These are phyloP conservation scores for Boechera stricta DNA, from an alignment of 345 rosid species.

Conservation along the genomic window DNA sequence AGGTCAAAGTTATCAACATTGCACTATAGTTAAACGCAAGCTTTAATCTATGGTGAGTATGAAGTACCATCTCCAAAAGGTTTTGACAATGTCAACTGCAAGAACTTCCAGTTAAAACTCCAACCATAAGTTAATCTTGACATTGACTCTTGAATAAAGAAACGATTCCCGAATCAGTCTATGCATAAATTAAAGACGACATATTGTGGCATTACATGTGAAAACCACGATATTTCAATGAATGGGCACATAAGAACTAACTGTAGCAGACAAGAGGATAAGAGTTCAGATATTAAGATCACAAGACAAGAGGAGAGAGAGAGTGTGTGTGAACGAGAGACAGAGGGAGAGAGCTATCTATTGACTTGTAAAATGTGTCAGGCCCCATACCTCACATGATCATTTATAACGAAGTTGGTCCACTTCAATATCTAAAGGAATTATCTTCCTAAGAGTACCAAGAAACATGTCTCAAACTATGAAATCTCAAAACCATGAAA, in stretches of 20 bases:
- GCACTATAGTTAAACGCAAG: conserved; percentile 1
- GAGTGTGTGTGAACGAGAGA: not conserved
- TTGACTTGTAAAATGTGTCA: conserved; percentile 27
- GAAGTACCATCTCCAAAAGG: conserved; percentile 12
- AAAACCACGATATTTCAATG: not conserved
- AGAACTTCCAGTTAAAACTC: not conserved
- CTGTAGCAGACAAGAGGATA: conserved; percentile 33
- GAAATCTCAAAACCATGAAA: conserved; percentile 34
- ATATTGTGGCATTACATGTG: conserved; percentile 18
- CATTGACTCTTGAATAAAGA: not conserved
- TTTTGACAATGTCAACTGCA: conserved; percentile 4
- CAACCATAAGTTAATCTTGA: not conserved
- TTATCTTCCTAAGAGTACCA: conserved; percentile 31
- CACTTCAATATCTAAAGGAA: conserved; percentile 34
- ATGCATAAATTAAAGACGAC: not conserved
- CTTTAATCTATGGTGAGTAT: not conserved
- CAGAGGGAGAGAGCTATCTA: conserved; percentile 16
- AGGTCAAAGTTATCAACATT: not conserved
- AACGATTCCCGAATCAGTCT: not conserved
- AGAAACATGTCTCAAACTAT: conserved; percentile 33
- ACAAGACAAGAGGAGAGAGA: conserved; percentile 31
- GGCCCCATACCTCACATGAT: conserved; percentile 47
- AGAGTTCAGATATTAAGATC: conserved; percentile 24
- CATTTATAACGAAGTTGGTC: conserved; percentile 42
- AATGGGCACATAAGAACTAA: conserved; percentile 6